Conservation (phyloP, 2,329 filamentous ascomycete species). For the Ophiostoma perfectum region DNA sequence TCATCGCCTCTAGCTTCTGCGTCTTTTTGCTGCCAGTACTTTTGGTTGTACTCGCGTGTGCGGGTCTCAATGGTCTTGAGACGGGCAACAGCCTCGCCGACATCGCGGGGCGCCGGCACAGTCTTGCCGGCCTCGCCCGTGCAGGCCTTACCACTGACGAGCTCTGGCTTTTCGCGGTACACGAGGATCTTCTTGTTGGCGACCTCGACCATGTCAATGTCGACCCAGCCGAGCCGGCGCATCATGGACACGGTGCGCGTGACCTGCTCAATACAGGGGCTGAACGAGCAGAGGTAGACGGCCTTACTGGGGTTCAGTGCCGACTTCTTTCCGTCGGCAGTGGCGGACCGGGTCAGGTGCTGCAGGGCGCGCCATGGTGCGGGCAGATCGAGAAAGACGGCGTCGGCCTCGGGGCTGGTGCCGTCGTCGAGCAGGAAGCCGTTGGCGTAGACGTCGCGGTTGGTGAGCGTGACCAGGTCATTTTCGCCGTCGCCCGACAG, state of each 20-base stretch:
- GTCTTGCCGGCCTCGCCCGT: conserved; percentile 44
- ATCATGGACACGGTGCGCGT: conserved; percentile 76
- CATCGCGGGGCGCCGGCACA: conserved; percentile 58
- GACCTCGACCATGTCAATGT: conserved; percentile 91
- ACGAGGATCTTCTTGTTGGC: conserved; percentile 74
- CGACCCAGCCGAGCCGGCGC: conserved; percentile 77
- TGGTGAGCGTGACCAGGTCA: conserved; percentile 61
- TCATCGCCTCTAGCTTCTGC: conserved; percentile 25
- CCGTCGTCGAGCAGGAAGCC: conserved; percentile 62
- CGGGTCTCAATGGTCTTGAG: conserved; percentile 68
- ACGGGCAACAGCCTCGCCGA: conserved; percentile 70
- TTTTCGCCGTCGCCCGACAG: conserved; percentile 41
- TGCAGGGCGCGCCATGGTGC: conserved; percentile 75
- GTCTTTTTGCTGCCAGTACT: conserved; percentile 23
- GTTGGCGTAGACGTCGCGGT: conserved; percentile 71
- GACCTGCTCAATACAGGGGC: conserved; percentile 94
- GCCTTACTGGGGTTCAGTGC: conserved; percentile 66
- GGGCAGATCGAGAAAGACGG: conserved; percentile 73
- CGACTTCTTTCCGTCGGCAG: conserved; percentile 34
- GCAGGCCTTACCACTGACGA: conserved; percentile 59
- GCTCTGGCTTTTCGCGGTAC: conserved; percentile 71
- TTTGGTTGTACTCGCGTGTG: conserved; percentile 52
- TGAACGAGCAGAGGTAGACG: conserved; percentile 86
- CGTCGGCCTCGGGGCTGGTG: conserved; percentile 58
- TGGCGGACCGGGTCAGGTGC: conserved; percentile 56